Percentiles rank a stretch among this genome's conserved stretches.
Evolutionary conservation across 1,284 basidiomycete genomes (phyloP).

Genomic region (Trichosporon coremiiforme): DNA sequence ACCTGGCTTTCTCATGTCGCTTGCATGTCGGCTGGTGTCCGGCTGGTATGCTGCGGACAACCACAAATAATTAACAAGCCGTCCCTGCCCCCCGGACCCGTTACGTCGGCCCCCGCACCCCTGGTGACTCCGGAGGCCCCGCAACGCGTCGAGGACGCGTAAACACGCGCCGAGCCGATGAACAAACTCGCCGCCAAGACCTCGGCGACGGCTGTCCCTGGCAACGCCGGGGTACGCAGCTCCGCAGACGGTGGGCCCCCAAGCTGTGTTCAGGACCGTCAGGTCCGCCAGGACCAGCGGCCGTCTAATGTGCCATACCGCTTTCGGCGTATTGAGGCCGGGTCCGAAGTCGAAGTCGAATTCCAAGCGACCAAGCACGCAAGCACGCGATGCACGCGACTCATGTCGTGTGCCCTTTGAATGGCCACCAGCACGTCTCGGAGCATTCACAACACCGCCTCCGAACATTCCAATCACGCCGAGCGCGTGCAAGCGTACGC

Average conservation of each 20-base stretch:
- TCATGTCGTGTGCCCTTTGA: not conserved
- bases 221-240: not conserved
- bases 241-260: not conserved
- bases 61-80: not conserved
- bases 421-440: not conserved
- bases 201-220: slow-evolving; percentile 1
- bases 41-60: not conserved
- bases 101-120: not conserved
- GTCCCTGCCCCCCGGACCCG: not conserved
- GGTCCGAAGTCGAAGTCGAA: not conserved
- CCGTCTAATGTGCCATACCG: not conserved
- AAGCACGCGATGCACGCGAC: not conserved
- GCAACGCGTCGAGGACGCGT: not conserved
- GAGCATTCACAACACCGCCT: not conserved
- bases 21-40: not conserved
- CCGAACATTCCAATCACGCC: not conserved
- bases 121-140: not conserved
- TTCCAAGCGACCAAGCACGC: not conserved
- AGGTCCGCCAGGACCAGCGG: not conserved
- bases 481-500: not conserved
- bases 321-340: not conserved
- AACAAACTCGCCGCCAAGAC: not conserved
- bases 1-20: not conserved
- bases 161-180: not conserved
- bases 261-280: not conserved